Percentiles rank a stretch among this genome's conserved stretches.
These are phyloP conservation scores for Plasmodium vivax DNA, from an alignment of 169 alveolate genomes.

Conservation along the genomic window DNA sequence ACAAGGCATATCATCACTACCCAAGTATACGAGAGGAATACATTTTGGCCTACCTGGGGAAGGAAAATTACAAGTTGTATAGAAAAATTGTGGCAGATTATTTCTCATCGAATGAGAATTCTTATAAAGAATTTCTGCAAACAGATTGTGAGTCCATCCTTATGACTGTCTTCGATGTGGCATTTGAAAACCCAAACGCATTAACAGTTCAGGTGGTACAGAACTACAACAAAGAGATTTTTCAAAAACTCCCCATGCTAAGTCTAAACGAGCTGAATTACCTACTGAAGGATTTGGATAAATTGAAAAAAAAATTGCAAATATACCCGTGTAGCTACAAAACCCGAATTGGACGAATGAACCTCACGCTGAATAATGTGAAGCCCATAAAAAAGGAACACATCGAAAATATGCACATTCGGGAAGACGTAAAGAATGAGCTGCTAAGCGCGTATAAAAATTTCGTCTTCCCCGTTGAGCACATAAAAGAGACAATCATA, in stretches of 20 bases:
- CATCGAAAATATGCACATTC: slow-evolving; percentile 17
- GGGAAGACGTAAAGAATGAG: slow-evolving; percentile 18
- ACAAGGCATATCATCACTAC: slow-evolving; percentile 28
- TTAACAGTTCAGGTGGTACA: slow-evolving; percentile 35
- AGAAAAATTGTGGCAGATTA: slow-evolving; percentile 57
- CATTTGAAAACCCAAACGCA: slow-evolving; percentile 33
- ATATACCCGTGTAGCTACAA: slow-evolving; percentile 26
- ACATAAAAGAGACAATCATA: slow-evolving; percentile 35
- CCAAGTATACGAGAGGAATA: slow-evolving; percentile 70
- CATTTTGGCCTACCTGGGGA: slow-evolving; percentile 56
- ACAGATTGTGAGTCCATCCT: slow-evolving; percentile 33
- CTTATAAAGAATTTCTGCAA: slow-evolving; percentile 70
- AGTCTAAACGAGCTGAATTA: slow-evolving; percentile 47
- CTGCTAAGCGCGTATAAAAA: slow-evolving; percentile 38
- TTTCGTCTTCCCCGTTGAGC: slow-evolving; percentile 53
- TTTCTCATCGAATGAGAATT: slow-evolving; percentile 60
- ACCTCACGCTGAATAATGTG: slow-evolving; percentile 41
- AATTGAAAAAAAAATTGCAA: slow-evolving; percentile 49
- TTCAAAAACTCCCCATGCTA: slow-evolving; percentile 21
- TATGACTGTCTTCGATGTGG: slow-evolving; percentile 39
- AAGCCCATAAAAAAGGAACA: slow-evolving; percentile 66
- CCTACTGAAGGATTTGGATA: slow-evolving; percentile 50
- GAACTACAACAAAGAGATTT: slow-evolving; percentile 49
- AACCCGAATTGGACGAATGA: slow-evolving; percentile 42
- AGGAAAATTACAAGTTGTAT: slow-evolving; percentile 53